Evolutionary conservation across 805 yeast genomes (phyloP), one percentile per base, ranked within the genome.

Genomic region (Lipomyces spencermartinsiae): DNA sequence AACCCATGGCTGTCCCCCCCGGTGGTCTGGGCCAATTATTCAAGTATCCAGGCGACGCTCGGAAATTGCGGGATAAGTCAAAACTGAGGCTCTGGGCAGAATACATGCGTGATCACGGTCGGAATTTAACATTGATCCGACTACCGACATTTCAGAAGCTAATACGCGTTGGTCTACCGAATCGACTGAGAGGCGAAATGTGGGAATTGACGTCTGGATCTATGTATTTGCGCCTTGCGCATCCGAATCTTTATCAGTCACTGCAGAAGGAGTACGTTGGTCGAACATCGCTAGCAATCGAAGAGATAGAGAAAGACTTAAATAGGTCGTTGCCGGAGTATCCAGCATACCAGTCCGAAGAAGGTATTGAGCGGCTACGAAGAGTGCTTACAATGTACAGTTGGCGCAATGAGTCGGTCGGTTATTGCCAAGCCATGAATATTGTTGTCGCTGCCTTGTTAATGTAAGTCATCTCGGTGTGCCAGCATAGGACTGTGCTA

Each of bases 391-490:
- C 96, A 0, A 97, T 97, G 0, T 95, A 93, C 76, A 91, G 97
- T 0, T 95, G 98, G 98, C 91, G 90, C 72, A 93, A 93, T 77
- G 97, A 97, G 0, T 97, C 94, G 55, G 92, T 95, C 33, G 99
- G 99, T 0, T 95, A 95, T 78, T 95, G 99, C 77, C 99, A 95
- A 78, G 99, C 98, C 0, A 95, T 96, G 99, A 95, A 95, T 77
- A 95, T 95, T 62, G 84, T 81, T 14, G 82, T 80, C 2, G 84
- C 84, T 0, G 83, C 83, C 0, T 84, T 87, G 75, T 87, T 81
- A 35, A 82, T 81, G 61, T 81, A 75, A 70, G 71, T 35, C 34
- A 6, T n/a, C 22, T 4, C 49, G 22, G 8, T 16, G 9, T n/a
- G 4, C 43, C 43, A 12, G 22, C 7, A 8, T 43, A 19, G 16